phyloP scores from a whole-genome alignment of 352 stramenopile genomes.

The Saprolegnia parasitica region DNA sequence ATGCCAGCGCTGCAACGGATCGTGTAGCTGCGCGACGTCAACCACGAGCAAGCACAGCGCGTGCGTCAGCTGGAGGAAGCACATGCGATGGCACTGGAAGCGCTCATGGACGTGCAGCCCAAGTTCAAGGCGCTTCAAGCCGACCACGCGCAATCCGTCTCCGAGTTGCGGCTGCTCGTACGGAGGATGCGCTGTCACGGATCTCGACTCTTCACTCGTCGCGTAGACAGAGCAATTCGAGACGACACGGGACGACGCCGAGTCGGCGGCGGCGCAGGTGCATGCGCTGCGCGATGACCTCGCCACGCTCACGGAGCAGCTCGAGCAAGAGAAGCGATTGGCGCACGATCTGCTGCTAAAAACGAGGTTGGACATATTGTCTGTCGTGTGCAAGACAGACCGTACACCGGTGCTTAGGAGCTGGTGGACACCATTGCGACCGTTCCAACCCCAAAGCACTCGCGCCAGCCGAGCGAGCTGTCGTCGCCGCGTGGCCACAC shows the following conservation, averaged over 20 bases:
- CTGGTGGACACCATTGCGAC: not conserved
- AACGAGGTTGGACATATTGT: slow-evolving; percentile 9
- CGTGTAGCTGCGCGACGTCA: slow-evolving; percentile 9
- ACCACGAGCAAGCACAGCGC: not conserved
- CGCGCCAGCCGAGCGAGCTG: slow-evolving; percentile 21
- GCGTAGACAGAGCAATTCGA: not conserved
- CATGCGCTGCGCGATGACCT: not conserved
- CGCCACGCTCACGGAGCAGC: not conserved
- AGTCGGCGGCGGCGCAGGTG: not conserved
- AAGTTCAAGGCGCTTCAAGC: slow-evolving; percentile 14
- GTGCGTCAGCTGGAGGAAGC: not conserved
- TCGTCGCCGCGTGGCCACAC: not conserved
- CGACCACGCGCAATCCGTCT: not conserved
- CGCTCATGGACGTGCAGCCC: not conserved
- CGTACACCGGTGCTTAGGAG: not conserved
- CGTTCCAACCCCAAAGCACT: slow-evolving; percentile 5
- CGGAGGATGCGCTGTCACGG: not conserved
- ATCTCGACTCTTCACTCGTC: not conserved
- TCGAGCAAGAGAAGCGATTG: slow-evolving; percentile 11
- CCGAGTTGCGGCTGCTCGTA: not conserved
- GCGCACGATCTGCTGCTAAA: slow-evolving; percentile 7
- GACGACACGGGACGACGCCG: not conserved
- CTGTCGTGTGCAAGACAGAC: too few relatives aligned
- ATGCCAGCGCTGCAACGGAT: not conserved
- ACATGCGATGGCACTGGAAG: not conserved